These are phyloP conservation scores for Pelargonium myrrhifolium DNA, from an alignment of 441 rosid species.

Conservation along the genomic window DNA sequence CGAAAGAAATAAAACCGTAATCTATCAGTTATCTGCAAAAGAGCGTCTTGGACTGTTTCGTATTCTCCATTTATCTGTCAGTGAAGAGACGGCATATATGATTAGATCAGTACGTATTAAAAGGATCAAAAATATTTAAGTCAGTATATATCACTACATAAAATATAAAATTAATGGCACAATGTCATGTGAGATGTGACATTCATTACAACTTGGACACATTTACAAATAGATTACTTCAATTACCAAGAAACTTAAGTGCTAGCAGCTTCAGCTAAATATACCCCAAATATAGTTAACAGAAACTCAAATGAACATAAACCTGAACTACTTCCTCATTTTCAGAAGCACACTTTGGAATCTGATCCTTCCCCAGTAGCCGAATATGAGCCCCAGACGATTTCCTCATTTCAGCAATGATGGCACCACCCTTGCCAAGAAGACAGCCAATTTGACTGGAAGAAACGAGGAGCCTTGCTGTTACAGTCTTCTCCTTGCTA, in stretches of 20 bases:
- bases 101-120: constrained; percentile 4
- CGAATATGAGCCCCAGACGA: constrained; percentile 66
- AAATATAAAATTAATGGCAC: constrained; percentile 2
- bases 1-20: constrained; percentile 59
- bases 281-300: constrained; percentile 9
- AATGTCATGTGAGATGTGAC: neutral
- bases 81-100: constrained; percentile 9
- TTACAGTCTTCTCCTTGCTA: constrained; percentile 42
- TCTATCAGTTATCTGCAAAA: constrained; percentile 59
- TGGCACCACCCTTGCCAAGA: constrained; percentile 69
- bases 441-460: constrained; percentile 72
- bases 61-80: constrained; percentile 56
- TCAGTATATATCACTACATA: neutral
- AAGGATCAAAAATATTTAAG: constrained; percentile 2
- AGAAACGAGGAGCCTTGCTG: constrained; percentile 55
- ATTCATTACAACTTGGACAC: neutral
- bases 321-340: constrained; percentile 80
- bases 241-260: neutral
- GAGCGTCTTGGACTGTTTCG: constrained; percentile 67
- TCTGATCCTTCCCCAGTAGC: constrained; percentile 60
- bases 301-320: constrained; percentile 10
- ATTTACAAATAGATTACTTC: neutral
- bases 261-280: neutral
- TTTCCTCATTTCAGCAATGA: constrained; percentile 72
- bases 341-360: constrained; percentile 66